Base-by-base conservation (phyloP, 164 flowering plant genomes). In the Protea cynaroides region DNA sequence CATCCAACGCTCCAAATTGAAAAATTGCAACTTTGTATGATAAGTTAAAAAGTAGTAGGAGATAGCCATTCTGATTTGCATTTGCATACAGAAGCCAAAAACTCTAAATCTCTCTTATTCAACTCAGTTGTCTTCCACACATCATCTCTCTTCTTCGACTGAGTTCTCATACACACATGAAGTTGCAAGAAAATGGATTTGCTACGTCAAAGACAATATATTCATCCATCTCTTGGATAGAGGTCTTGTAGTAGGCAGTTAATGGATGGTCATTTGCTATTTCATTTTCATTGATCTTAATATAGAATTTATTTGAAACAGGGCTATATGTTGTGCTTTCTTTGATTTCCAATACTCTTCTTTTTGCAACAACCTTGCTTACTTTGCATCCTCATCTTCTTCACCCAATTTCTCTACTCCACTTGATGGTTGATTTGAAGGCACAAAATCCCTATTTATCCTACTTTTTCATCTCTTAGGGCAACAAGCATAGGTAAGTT, bases 251-350 rank as follows among this genome's bases (percentile, higher is more conserved):
- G 76, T 77, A 91, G 23, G 86, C 86, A 67, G 98, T 97, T 24
- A 91, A 71, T 55, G 97, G 98, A 67, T 94, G 91, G 67, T 94
- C 98, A 75, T 83, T 79, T 11, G 95, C 97, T 69, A 94, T 91
- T 65, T 94, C 97, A 78, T 89, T 95, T 69, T 94, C 98, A 76
- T 87, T 89, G 61, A 91, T 94, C 72, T 86, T 89, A 43, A 91
- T 83, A 65, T 89, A 94, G 62, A 64, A 82, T 52, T 82, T 86
- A 63, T 63, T 81, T 6, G 86, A 77, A 4, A 63, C 21, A 47
- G 80, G 36, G 54, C 69, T 7, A 68, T 58, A 29, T 70, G 61
- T 23, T 71, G 81, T 25, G 52, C 73, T 63, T 78, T 89, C 66
- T 76, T 81, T 34, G 87, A 80, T 15, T 77, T 67, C 93, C 95